Conservation (phyloP, 306 rosid species). For the Bauhinia variegata region DNA sequence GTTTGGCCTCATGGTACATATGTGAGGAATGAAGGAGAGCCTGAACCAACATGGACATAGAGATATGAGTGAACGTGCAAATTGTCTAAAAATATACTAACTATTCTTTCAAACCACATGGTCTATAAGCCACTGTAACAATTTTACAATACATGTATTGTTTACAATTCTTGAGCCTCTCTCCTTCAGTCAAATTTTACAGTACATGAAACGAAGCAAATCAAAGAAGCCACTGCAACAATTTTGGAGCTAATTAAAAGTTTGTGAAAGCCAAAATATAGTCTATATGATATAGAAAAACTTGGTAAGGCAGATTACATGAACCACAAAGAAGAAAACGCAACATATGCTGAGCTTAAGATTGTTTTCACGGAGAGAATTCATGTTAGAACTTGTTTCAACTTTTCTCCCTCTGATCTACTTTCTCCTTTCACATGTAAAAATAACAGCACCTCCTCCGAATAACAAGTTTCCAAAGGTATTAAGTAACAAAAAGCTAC, state of each 20-base stretch:
- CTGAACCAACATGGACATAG: slow-evolving; percentile 44
- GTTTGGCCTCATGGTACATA: slow-evolving; percentile 95
- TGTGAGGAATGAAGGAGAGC: slow-evolving; percentile 97
- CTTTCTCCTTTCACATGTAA: not conserved
- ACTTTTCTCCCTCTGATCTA: not conserved
- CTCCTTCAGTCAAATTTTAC: not conserved
- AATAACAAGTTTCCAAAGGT: slow-evolving; percentile 3
- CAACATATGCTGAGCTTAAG: not conserved
- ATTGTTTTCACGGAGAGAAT: not conserved
- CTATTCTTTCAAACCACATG: slow-evolving; percentile 8
- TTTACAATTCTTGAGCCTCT: no score
- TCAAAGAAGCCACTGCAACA: not conserved
- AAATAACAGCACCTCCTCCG: not conserved
- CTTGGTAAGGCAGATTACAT: not conserved
- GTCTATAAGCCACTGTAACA: no score
- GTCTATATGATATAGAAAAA: not conserved
- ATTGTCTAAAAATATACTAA: slow-evolving; percentile 5
- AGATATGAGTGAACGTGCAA: slow-evolving; percentile 15
- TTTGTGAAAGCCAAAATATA: not conserved
- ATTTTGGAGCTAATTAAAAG: not conserved
- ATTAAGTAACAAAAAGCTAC: not conserved
- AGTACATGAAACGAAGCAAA: slow-evolving; percentile 4
- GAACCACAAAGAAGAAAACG: not conserved
- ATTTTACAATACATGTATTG: no score
- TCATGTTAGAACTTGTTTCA: not conserved